Conservation (phyloP, 2,329 filamentous ascomycete species). For the Hypomyces rosellus region DNA sequence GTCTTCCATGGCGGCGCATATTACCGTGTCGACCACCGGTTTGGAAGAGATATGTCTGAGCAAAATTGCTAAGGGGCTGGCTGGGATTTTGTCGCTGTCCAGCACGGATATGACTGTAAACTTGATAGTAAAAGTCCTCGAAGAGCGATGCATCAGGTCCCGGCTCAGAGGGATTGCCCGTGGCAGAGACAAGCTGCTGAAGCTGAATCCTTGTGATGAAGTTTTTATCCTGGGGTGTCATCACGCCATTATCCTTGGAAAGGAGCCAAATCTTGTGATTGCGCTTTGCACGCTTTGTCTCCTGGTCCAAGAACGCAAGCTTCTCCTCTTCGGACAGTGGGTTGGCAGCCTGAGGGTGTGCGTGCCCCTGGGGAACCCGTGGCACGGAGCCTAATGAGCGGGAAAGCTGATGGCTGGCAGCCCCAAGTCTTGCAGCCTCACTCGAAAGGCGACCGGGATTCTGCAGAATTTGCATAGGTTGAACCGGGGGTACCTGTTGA, state of each 20-base stretch:
- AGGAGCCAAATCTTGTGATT: slow-evolving; percentile 97
- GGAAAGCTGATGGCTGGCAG: slow-evolving; percentile 34
- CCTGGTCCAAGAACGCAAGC: slow-evolving; percentile 75
- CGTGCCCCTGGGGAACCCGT: slow-evolving; percentile 26
- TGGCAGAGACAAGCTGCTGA: slow-evolving; percentile 89
- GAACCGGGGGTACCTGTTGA: slow-evolving; percentile 36
- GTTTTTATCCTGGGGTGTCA: slow-evolving; percentile 99
- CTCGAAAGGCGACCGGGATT: slow-evolving; percentile 63
- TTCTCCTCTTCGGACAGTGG: slow-evolving; percentile 76
- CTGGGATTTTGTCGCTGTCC: slow-evolving; percentile 85
- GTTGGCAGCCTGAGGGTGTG: slow-evolving; percentile 42
- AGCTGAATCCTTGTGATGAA: slow-evolving; percentile 98
- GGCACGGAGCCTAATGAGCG: slow-evolving; percentile 47
- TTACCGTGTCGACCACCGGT: slow-evolving; percentile 77
- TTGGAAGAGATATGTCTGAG: slow-evolving; percentile 95
- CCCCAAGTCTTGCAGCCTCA: slow-evolving; percentile 34
- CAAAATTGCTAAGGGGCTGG: slow-evolving; percentile 91
- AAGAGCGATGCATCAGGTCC: slow-evolving; percentile 73
- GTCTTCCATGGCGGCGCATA: slow-evolving; percentile 68
- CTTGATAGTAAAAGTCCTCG: slow-evolving; percentile 98
- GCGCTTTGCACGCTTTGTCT: slow-evolving; percentile 89
- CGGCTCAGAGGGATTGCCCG: slow-evolving; percentile 75
- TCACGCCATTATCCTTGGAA: slow-evolving; percentile 90
- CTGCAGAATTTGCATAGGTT: slow-evolving; percentile 71
- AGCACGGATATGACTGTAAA: slow-evolving; percentile 89